Evolutionary conservation across 2,329 filamentous ascomycete species (phyloP).

Genomic region (Xylariaceae sp.): DNA sequence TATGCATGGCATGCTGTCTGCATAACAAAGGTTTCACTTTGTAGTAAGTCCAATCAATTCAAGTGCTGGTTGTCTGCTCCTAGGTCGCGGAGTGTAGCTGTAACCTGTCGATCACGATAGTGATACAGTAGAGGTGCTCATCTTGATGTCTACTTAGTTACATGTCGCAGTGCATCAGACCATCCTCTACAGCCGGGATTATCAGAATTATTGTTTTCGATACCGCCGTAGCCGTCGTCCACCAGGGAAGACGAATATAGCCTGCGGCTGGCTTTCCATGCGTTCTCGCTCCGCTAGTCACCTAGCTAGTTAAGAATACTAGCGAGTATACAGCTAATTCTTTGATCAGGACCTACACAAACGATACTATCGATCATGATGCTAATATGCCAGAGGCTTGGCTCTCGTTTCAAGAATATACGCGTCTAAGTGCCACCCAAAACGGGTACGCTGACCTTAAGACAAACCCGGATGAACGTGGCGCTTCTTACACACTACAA

Average conservation of each 20-base stretch:
- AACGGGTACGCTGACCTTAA: constrained; percentile 11
- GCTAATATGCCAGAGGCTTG: too few relatives aligned
- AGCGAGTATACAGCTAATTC: too few relatives aligned
- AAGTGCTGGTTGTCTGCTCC: background rate
- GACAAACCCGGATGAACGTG: constrained; percentile 16
- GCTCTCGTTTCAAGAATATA: background rate
- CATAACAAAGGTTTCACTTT: background rate
- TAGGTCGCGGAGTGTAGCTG: background rate
- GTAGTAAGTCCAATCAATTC: background rate
- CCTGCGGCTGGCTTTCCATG: background rate
- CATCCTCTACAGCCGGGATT: background rate
- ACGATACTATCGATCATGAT: too few relatives aligned
- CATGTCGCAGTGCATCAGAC: background rate
- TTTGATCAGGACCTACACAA: too few relatives aligned
- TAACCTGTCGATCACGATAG: background rate
- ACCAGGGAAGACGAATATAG: constrained; percentile 9
- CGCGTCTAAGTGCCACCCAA: constrained; percentile 12
- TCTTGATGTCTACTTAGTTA: too few relatives aligned
- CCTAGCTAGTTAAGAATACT: too few relatives aligned
- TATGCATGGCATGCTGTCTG: background rate
- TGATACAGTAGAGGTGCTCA: background rate
- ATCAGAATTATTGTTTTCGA: constrained; percentile 4
- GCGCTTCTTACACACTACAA: constrained; percentile 16
- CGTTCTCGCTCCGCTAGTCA: too few relatives aligned
- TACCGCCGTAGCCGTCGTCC: constrained; percentile 7